Conservation (phyloP, 1,284 basidiomycete species). For the Leccinum brunneo-olivaceum region DNA sequence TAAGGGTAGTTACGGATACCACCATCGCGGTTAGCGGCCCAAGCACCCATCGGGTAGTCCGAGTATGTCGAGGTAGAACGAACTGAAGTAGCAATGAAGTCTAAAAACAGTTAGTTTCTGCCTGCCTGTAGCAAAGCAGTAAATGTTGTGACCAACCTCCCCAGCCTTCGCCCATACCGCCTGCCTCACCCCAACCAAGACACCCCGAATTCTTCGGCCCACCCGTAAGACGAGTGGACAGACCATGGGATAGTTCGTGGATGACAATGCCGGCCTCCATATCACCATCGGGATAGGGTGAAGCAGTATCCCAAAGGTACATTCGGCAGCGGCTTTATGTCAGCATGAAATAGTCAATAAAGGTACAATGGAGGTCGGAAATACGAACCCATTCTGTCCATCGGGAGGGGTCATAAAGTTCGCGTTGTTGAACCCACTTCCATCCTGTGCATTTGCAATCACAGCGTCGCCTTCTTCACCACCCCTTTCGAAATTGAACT, state of each 20-base stretch:
- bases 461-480: conserved; percentile 85
- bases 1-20: conserved; percentile 91
- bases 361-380: background rate
- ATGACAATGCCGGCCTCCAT: conserved; percentile 93
- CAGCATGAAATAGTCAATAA: conserved; percentile 22
- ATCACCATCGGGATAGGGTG: conserved; percentile 90
- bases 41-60: conserved; percentile 87
- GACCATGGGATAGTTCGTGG: conserved; percentile 83
- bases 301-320: conserved; percentile 91
- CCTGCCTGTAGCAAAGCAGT: background rate
- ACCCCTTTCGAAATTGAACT: conserved; percentile 89
- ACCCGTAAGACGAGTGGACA: conserved; percentile 91
- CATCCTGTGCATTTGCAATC: conserved; percentile 92
- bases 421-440: conserved; percentile 86
- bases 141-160: conserved; percentile 43
- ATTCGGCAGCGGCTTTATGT: conserved; percentile 85
- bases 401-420: conserved; percentile 81
- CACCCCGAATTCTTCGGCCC: conserved; percentile 91
- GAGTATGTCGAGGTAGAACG: conserved; percentile 67
- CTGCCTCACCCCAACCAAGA: conserved; percentile 91
- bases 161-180: conserved; percentile 97
- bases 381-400: conserved; percentile 45
- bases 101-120: conserved; percentile 31
- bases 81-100: conserved; percentile 82
- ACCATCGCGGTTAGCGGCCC: conserved; percentile 74